Conservation (phyloP, 1,284 basidiomycete genomes). For the Amylostereum chailletii region DNA sequence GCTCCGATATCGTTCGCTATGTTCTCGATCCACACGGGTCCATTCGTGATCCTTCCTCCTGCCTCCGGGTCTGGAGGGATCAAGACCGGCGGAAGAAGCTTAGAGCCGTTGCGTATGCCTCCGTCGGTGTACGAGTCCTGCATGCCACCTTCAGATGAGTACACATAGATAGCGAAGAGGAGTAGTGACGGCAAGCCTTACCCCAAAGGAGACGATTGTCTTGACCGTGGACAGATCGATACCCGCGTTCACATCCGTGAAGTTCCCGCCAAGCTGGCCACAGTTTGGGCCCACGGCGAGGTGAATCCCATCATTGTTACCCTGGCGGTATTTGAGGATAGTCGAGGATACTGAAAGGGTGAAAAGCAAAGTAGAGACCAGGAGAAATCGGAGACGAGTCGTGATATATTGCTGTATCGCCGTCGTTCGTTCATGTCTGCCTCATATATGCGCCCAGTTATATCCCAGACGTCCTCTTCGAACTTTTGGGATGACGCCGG, state of each 20-base stretch:
- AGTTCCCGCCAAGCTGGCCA: slow-evolving; percentile 21
- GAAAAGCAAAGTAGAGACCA: too few relatives aligned
- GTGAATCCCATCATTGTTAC: slow-evolving; percentile 20
- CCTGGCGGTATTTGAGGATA: not conserved
- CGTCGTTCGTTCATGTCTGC: too few relatives aligned
- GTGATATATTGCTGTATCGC: too few relatives aligned
- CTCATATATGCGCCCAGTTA: too few relatives aligned
- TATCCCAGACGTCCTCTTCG: too few relatives aligned
- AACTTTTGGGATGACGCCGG: too few relatives aligned
- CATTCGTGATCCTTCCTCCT: slow-evolving; percentile 25
- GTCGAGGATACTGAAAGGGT: too few relatives aligned
- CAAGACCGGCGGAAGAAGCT: slow-evolving; percentile 22
- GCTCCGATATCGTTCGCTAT: slow-evolving; percentile 23
- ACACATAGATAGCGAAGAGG: not conserved
- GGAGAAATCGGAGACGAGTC: too few relatives aligned
- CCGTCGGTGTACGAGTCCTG: slow-evolving; percentile 26
- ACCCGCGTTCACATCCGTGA: slow-evolving; percentile 28
- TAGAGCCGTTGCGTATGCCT: slow-evolving; percentile 20
- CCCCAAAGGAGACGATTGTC: slow-evolving; percentile 32
- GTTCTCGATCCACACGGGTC: slow-evolving; percentile 26
- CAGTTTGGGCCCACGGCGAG: slow-evolving; percentile 27
- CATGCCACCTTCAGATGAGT: not conserved
- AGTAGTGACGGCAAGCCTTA: slow-evolving; percentile 12
- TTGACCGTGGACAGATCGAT: slow-evolving; percentile 19
- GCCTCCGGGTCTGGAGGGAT: slow-evolving; percentile 20